Evolutionary conservation across 75 land plant genomes (phyloP).

Genomic region (Adiantum capillusveneris): DNA sequence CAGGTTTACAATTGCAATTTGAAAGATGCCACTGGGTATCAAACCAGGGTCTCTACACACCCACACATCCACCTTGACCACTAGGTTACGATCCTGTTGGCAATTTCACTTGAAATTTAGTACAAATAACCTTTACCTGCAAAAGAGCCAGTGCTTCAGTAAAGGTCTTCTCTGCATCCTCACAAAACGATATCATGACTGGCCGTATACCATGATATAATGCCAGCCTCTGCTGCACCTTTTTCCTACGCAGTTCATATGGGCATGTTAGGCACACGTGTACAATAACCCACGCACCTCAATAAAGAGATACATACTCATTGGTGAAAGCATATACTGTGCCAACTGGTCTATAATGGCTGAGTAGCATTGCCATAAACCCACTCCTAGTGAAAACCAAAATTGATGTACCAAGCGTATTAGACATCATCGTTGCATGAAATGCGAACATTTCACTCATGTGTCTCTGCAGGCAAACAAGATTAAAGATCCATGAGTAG

Average conservation of each 20-base stretch:
- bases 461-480: slow-evolving; percentile 41
- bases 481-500: no score
- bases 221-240: slow-evolving; percentile 71
- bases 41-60: no score
- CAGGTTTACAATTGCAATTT: no score
- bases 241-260: slow-evolving; percentile 41
- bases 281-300: no score
- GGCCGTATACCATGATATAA: slow-evolving; percentile 89
- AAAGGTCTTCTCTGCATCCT: slow-evolving; percentile 96
- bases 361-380: slow-evolving; percentile 83
- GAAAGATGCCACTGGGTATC: no score
- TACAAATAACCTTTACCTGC: slow-evolving; percentile 34
- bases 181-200: slow-evolving; percentile 65
- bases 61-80: no score
- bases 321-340: slow-evolving; percentile 97
- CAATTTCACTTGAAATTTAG: not conserved
- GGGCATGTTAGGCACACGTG: no score
- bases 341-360: slow-evolving; percentile 85
- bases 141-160: slow-evolving; percentile 54
- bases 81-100: not conserved
- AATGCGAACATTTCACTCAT: slow-evolving; percentile 96
- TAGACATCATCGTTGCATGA: slow-evolving; percentile 95
- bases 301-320: slow-evolving; percentile 43
- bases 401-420: slow-evolving; percentile 82
- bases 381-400: slow-evolving; percentile 94